These are phyloP conservation scores for Ogataea sp. DNA, from an alignment of 805 yeast species.

Conservation along the genomic window DNA sequence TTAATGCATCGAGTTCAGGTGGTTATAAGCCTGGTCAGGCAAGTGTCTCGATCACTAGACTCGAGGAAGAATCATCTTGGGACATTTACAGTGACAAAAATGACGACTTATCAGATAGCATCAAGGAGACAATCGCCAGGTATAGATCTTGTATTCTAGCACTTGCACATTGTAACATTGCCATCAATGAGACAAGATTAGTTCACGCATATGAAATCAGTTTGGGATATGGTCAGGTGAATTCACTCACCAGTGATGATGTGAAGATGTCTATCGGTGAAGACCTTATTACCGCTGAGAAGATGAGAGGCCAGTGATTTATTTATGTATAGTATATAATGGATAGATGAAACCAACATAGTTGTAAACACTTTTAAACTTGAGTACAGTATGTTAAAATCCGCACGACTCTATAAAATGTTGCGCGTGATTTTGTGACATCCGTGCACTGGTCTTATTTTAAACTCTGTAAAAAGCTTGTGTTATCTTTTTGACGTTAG, in stretches of 20 bases:
- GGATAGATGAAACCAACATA: too few species aligned
- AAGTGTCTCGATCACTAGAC: conserved; percentile 65
- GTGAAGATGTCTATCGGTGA: conserved; percentile 66
- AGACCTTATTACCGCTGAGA: conserved; percentile 63
- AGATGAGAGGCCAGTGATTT: conserved; percentile 51
- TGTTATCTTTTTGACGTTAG: too few species aligned
- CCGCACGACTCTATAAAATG: too few species aligned
- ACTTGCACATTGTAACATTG: conserved; percentile 75
- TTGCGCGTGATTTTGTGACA: too few species aligned
- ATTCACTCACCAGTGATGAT: conserved; percentile 65
- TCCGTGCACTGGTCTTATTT: too few species aligned
- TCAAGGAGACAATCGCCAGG: conserved; percentile 70
- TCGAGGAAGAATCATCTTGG: conserved; percentile 86
- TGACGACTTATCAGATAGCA: conserved; percentile 53
- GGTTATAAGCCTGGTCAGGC: conserved; percentile 50
- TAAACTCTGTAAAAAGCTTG: too few species aligned
- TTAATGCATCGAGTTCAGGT: conserved; percentile 19
- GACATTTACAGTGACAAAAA: conserved; percentile 90
- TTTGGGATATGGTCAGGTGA: conserved; percentile 62
- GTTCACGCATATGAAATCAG: conserved; percentile 85
- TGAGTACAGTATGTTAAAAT: too few species aligned
- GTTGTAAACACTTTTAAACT: too few species aligned
- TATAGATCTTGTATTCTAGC: conserved; percentile 81
- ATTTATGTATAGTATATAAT: background rate
- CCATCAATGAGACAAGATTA: conserved; percentile 76